These are phyloP conservation scores for Colletotrichum coccodes DNA, from an alignment of 2,329 filamentous ascomycete species.

Conservation along the genomic window DNA sequence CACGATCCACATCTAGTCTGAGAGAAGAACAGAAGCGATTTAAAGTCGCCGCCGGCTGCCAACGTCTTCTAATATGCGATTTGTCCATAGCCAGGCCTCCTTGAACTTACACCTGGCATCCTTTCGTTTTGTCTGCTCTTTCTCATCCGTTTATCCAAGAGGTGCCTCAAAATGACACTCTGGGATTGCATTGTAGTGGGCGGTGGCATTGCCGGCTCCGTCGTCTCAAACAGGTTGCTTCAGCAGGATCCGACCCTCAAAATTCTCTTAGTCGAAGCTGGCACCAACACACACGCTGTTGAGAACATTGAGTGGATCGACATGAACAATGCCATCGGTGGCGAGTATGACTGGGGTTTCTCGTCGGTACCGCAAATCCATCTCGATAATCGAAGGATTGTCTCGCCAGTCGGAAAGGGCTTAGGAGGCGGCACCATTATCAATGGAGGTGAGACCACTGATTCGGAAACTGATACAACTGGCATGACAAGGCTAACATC, in stretches of 20 bases:
- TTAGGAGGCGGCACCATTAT: constrained; percentile 52
- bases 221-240: constrained; percentile 46
- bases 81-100: no score
- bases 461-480: no score
- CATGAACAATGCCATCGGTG: constrained; percentile 26
- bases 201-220: constrained; percentile 47
- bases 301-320: constrained; percentile 39
- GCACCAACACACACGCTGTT: constrained; percentile 41
- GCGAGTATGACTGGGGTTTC: constrained; percentile 47
- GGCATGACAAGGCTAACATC: no score
- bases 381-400: constrained; percentile 26
- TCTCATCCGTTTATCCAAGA: no score
- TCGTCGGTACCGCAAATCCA: constrained; percentile 41
- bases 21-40: no score
- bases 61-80: no score
- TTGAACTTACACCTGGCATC: no score
- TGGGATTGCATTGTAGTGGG: constrained; percentile 51
- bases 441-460: constrained; percentile 52
- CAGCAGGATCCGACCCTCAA: constrained; percentile 37
- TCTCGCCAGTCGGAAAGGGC: constrained; percentile 45
- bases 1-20: no score
- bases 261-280: constrained; percentile 52
- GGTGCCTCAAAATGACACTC: no score
- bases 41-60: no score
- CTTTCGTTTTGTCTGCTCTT: no score